These are phyloP conservation scores for Gamsiella multidivaricata DNA, from an alignment of 192 early-diverging fungal genomes.

Conservation along the genomic window DNA sequence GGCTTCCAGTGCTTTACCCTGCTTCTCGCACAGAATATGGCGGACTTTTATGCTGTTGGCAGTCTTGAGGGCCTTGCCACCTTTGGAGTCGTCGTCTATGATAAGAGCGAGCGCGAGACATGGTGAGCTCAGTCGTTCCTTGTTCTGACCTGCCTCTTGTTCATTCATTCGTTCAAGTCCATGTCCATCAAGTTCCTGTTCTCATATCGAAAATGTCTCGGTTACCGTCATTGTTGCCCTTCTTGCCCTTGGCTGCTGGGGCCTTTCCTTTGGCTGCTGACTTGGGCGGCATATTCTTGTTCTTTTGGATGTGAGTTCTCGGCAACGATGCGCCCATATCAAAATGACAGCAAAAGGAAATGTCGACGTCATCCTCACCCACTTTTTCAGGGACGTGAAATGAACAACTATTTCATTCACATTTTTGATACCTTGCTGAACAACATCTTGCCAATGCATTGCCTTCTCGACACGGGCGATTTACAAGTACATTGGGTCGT, in stretches of 20 bases:
- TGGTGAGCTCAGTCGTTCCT: too few species aligned
- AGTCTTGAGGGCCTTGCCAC: conserved; percentile 68
- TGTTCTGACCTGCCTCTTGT: too few species aligned
- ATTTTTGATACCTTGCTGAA: conserved; percentile 5
- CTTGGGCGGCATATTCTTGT: conserved; percentile 54
- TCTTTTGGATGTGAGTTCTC: too few species aligned
- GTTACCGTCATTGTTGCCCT: conserved; percentile 44
- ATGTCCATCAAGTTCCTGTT: too few species aligned
- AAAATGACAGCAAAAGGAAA: too few species aligned
- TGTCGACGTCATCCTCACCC: too few species aligned
- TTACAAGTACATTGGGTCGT: conserved; percentile 5
- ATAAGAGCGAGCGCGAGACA: background rate
- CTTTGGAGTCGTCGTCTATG: conserved; percentile 51
- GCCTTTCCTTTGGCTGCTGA: conserved; percentile 40
- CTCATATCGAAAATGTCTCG: too few species aligned
- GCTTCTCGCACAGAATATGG: conserved; percentile 90
- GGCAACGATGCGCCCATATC: too few species aligned
- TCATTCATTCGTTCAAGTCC: too few species aligned
- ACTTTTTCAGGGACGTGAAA: too few species aligned
- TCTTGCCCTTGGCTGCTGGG: conserved; percentile 40
- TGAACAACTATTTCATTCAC: too few species aligned
- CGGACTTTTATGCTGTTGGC: conserved; percentile 74
- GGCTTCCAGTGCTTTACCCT: conserved; percentile 76
- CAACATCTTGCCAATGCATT: conserved; percentile 12
- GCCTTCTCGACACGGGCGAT: conserved; percentile 10